Base-by-base conservation (phyloP, 306 rosid genomes). In the Astragalus membranaceus region DNA sequence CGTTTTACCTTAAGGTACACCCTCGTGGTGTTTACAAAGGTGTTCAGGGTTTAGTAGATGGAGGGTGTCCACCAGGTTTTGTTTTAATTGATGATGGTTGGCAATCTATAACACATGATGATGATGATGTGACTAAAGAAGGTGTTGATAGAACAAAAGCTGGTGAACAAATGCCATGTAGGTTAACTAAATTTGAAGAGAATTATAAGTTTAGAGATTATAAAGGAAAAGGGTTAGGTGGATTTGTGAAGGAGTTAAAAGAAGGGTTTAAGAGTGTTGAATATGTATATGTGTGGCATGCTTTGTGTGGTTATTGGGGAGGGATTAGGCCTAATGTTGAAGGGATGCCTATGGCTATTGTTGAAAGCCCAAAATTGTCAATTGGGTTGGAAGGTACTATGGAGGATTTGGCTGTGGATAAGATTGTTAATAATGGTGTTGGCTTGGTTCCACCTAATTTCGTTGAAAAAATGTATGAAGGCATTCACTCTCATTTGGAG, bases 111-210 rank as follows among this genome's bases (percentile, higher is more conserved):
- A 82, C 85, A 32, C 92, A 82, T 10, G 98, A 94, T 12, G 47
- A 66, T 0, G 97, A 94, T 10, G 92, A 90, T 0, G 53, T 84
- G 3, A 79, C 84, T 4, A 77, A 83, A 44, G 97, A 90, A 43
- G 97, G 94, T 5, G 81, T 94, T 63, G 82, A 89, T 9, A 94
- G 89, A 7, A 76, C 97, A 0, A 79, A 56, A 0, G 98, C 98
- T 0, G 98, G 98, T 0, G 98, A 90, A 8, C 98, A 94, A 77
- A 94, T 94, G 98, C 98, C 98, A 0, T 93, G 98, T 37, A 72
- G 98, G 75, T 78, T 90, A 3, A 67, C 90, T 0, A 88, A 87
- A 16, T 90, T 84, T 5, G 37, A 77, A 26, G 98, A 94, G 72
- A 94, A 94, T 10, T 83, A 84, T 44, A 94, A 90, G 67, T 94